A percentile compares a stretch with the other conserved stretches of the same genome.
phyloP scores from a whole-genome alignment of 169 alveolate genomes.

The Theileria orientalis region DNA sequence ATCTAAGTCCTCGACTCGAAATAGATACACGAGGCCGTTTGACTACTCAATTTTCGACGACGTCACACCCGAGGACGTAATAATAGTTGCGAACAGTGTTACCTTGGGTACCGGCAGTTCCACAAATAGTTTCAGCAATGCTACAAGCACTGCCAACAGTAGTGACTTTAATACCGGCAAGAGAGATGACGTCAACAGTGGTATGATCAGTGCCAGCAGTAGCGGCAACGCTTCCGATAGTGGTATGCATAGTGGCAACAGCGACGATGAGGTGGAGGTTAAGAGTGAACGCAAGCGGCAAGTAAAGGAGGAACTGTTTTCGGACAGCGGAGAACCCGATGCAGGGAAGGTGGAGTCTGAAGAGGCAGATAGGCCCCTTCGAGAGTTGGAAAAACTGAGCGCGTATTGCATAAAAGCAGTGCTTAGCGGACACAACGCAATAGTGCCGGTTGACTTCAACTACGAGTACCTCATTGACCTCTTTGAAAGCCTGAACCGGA shows the following conservation, averaged over 20 bases:
- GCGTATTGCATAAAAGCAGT: neutral
- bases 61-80: neutral
- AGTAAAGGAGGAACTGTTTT: neutral
- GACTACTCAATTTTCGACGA: neutral
- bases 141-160: too few relatives aligned
- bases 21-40: neutral
- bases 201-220: too few relatives aligned
- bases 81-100: neutral
- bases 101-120: too few relatives aligned
- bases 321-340: too few relatives aligned
- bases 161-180: neutral
- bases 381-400: neutral
- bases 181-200: too few relatives aligned
- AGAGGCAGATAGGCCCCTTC: neutral
- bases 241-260: neutral
- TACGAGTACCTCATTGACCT: slow-evolving; percentile 26
- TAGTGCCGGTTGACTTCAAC: slow-evolving; percentile 35
- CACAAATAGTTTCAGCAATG: too few relatives aligned
- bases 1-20: slow-evolving; percentile 6
- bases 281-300: neutral
- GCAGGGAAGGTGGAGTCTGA: neutral
- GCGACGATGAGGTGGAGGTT: neutral
- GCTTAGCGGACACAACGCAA: neutral
- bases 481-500: neutral
- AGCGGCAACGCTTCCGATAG: too few relatives aligned